Base-by-base conservation (phyloP, 371 early-diverging fungal species). In the Rhizopus stolonifer region DNA sequence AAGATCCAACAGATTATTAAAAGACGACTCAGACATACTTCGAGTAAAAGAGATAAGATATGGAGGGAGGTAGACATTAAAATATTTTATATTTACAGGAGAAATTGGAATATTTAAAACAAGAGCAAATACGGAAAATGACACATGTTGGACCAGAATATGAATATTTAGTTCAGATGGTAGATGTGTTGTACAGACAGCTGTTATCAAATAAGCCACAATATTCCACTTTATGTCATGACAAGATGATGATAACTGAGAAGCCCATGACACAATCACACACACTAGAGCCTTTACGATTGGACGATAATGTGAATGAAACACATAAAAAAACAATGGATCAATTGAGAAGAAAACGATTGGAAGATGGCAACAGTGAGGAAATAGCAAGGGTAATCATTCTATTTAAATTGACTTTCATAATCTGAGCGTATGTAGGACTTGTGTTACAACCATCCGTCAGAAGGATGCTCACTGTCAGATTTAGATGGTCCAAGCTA, bases 131-230 rank as follows among this genome's bases (percentile, higher is more conserved):
- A 23, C 49, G 59, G 23, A 61, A 69, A 48, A 71, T 74, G 66
- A 71, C 64, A 44, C 52, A 59, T 26, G 67, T 71, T 25, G 74
- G 77, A 24, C 77, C 77, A 33, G 77, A 77, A 54, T 77, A 77
- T 47, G 77, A 77, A 57, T 77, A 77, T 51, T 58, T 77, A 15
- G 77, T 77, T 9, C 77, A 77, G 58, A 69, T 77, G 36, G 59
- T 77, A 19, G 56, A 77, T 48, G 31, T 74, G 22, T 46, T 77
- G 18, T 67, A 77, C 58, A 56, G 66, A 54, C 77, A 75, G 59
- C 60, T 70, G 52, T 23, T 73, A 11, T 57, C 69, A 32, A 73
- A 69, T 22, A 58, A 69, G 38, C 32, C 69, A 13, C 49, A 58
- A 23, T 77, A 73, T 51, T 60, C 59, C 10, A 54, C 64, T 14